Base-by-base conservation (phyloP, 805 yeast species). In the Suhomyces tanzawaensis region DNA sequence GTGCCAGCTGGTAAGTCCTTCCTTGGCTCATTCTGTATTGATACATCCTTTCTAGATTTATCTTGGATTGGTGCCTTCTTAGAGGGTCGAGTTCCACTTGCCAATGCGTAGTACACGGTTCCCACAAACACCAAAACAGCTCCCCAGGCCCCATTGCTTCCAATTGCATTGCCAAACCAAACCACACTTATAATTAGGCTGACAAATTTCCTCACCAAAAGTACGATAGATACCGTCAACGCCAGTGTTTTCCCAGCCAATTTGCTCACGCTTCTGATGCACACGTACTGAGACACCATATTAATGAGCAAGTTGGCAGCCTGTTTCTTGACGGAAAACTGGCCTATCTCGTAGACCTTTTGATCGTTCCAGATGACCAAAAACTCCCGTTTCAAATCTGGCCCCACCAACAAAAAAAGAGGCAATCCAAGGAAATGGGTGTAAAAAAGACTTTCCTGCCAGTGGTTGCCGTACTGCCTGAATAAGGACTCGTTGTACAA, bases 371-470 rank as follows among this genome's bases (percentile, higher is more conserved):
- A 29, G 7, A 48, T 44, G 2, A 39, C 38, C 7, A 17, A 8
- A 8, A 49, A 35, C 26, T 57, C 58, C 3, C 22, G 5, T 7
- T 7, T 24, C 8, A 57, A 17, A 3, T 60, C 48, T 6, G 54
- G 53, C 2, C 51, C 43, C 22, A 75, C 57, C 3, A 73, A 46
- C 1, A 66, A 14, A 41, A 81, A 77, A 8, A 80, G 51, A 0
- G 85, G 82, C 8, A 83, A 47, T 0, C 79, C 75, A 28, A 77
- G 61, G 4, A 74, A 51, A 50, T 81, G 85, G 12, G 76, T 68
- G 56, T 77, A 82, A 49, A 84, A 83, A 31, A 84, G 53, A 24
- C 74, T 69, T 47, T 83, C 89, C 39, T 72, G 63, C 90, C 90
- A 83, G 36, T 73, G 72, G 38, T 67, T 68, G 4, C 85, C 84